These are phyloP conservation scores for Nakaseomyces sp. DNA, from an alignment of 1,139 yeast species.

Conservation along the genomic window DNA sequence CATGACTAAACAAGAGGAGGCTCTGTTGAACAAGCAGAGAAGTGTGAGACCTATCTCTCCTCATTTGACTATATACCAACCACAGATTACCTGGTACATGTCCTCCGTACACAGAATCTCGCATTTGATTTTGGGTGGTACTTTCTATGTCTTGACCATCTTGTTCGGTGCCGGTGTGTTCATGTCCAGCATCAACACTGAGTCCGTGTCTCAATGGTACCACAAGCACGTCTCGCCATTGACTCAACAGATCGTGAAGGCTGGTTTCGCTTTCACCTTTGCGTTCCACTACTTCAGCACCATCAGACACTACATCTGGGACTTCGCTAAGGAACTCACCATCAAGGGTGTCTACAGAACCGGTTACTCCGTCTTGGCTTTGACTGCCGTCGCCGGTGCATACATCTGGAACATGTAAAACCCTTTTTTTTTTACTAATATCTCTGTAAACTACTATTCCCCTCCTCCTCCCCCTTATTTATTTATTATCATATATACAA, in stretches of 20 bases:
- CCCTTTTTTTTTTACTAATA: too few relatives aligned
- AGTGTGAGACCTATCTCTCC: slow-evolving; percentile 82
- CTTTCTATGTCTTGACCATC: slow-evolving; percentile 66
- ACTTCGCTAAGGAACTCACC: slow-evolving; percentile 62
- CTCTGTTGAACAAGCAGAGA: slow-evolving; percentile 70
- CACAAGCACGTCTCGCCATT: slow-evolving; percentile 50
- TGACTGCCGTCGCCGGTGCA: slow-evolving; percentile 58
- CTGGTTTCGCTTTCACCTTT: slow-evolving; percentile 66
- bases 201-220: slow-evolving; percentile 41
- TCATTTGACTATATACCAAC: slow-evolving; percentile 75
- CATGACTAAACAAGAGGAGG: slow-evolving; percentile 41
- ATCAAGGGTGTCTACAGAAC: slow-evolving; percentile 85
- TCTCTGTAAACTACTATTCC: slow-evolving; percentile 8
- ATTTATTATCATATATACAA: too few relatives aligned
- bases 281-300: slow-evolving; percentile 80
- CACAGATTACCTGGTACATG: slow-evolving; percentile 71
- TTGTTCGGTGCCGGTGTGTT: slow-evolving; percentile 62
- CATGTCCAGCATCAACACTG: slow-evolving; percentile 55
- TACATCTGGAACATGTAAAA: slow-evolving; percentile 40
- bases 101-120: slow-evolving; percentile 78
- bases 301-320: slow-evolving; percentile 86
- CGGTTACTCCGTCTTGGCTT: slow-evolving; percentile 75
- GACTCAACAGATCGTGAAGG: slow-evolving; percentile 55
- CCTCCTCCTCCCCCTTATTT: too few relatives aligned
- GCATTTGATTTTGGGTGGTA: slow-evolving; percentile 72